Conservation (phyloP, 2,329 filamentous ascomycete species). For the Aspergillus felis region DNA sequence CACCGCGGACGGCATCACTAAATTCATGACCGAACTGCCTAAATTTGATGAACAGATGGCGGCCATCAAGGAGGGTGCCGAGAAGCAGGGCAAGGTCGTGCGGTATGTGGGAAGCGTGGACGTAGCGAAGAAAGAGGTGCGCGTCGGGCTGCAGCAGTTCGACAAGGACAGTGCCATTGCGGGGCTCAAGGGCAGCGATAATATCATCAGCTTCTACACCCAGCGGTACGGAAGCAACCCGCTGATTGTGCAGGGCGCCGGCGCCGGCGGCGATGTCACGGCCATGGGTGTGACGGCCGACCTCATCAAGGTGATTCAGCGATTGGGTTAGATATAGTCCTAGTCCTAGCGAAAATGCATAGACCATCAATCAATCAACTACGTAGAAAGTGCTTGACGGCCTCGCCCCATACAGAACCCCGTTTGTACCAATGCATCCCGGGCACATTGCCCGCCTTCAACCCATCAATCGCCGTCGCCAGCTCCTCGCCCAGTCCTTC, state of each 20-base stretch:
- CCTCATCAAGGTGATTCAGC: conserved; percentile 78
- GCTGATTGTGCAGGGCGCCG: conserved; percentile 89
- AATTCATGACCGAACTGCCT: conserved; percentile 78
- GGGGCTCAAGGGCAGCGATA: conserved; percentile 92
- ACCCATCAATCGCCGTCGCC: conserved; percentile 56
- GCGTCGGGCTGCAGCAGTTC: conserved; percentile 87
- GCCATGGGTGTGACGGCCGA: conserved; percentile 97
- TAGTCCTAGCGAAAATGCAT: too few species aligned
- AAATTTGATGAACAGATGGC: conserved; percentile 90
- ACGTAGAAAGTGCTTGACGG: conserved; percentile 50
- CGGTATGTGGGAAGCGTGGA: conserved; percentile 94
- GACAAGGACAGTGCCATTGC: conserved; percentile 88
- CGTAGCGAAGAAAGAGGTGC: conserved; percentile 72
- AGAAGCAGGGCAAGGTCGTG: conserved; percentile 84
- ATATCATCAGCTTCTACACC: conserved; percentile 98
- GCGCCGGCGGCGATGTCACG: conserved; percentile 90
- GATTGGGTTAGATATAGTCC: conserved; percentile 51
- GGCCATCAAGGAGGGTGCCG: conserved; percentile 75
- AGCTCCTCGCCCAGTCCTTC: conserved; percentile 54
- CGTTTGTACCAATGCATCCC: conserved; percentile 58
- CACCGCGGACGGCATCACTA: conserved; percentile 56
- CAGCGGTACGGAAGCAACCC: conserved; percentile 89
- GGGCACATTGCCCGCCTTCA: conserved; percentile 55
- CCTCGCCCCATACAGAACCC: conserved; percentile 53
- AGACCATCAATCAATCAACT: background rate